Evolutionary conservation across 1,284 basidiomycete genomes (phyloP).

Genomic region (Lignosus rhinocerotis): DNA sequence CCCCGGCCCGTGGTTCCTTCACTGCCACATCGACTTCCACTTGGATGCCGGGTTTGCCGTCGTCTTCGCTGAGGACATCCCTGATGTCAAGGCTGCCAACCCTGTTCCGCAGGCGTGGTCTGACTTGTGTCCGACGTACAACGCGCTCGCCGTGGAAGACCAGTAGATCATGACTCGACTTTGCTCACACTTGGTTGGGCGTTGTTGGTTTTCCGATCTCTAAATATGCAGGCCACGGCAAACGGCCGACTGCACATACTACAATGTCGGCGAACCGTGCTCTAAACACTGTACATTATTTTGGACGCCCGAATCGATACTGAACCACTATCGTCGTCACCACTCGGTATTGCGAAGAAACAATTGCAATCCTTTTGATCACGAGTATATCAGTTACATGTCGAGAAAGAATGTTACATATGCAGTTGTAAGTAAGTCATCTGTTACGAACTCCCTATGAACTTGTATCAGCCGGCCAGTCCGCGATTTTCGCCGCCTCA

Average conservation of each 20-base stretch:
- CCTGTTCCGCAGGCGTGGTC: constrained; percentile 25
- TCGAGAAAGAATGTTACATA: no score
- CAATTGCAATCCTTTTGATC: no score
- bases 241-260: no score
- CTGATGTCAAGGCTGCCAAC: constrained; percentile 16
- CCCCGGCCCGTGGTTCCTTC: constrained; percentile 31
- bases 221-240: no score
- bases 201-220: no score
- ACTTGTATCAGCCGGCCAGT: constrained; percentile 37
- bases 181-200: neutral
- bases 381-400: no score
- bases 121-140: constrained; percentile 26
- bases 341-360: no score
- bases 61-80: constrained; percentile 30
- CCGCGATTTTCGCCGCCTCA: constrained; percentile 38
- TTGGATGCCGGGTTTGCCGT: constrained; percentile 29
- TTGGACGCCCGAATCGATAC: no score
- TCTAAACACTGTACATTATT: no score
- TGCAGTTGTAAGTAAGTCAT: no score
- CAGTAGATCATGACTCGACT: constrained; percentile 1
- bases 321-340: no score
- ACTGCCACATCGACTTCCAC: constrained; percentile 31
- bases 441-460: neutral
- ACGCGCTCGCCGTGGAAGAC: constrained; percentile 20
- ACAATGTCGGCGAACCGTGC: no score